phyloP scores from a whole-genome alignment of 2,329 filamentous ascomycete species.

The Catunica adiposa region DNA sequence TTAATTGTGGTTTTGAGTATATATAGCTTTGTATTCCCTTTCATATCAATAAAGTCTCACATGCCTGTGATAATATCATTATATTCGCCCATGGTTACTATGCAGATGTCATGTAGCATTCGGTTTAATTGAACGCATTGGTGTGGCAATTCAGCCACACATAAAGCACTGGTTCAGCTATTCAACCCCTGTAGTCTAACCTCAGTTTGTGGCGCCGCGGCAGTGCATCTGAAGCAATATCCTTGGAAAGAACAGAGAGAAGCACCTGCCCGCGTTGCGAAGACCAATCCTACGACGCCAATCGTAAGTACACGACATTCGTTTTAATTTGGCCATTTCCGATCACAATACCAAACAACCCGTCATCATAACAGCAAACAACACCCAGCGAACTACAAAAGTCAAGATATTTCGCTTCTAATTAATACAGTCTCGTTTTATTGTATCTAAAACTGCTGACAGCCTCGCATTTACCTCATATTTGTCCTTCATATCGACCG shows the following conservation, averaged over 20 bases:
- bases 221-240: constrained; percentile 1
- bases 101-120: constrained; percentile 1
- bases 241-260: not conserved
- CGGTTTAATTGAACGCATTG: constrained; percentile 4
- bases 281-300: constrained; percentile 3
- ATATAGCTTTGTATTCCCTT: no score
- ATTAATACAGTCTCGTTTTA: no score
- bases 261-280: constrained; percentile 2
- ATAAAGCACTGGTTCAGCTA: not conserved
- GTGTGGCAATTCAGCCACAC: constrained; percentile 1
- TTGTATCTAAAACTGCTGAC: no score
- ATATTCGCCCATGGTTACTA: no score
- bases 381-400: no score
- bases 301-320: constrained; percentile 9
- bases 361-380: not conserved
- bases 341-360: not conserved
- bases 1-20: no score
- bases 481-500: no score
- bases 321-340: not conserved
- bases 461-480: no score
- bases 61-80: no score
- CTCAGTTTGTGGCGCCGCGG: constrained; percentile 4
- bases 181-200: not conserved
- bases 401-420: no score
- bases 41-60: no score